These are phyloP conservation scores for Herpotrichia juniperi DNA, from an alignment of 2,329 filamentous ascomycete species.

Conservation along the genomic window DNA sequence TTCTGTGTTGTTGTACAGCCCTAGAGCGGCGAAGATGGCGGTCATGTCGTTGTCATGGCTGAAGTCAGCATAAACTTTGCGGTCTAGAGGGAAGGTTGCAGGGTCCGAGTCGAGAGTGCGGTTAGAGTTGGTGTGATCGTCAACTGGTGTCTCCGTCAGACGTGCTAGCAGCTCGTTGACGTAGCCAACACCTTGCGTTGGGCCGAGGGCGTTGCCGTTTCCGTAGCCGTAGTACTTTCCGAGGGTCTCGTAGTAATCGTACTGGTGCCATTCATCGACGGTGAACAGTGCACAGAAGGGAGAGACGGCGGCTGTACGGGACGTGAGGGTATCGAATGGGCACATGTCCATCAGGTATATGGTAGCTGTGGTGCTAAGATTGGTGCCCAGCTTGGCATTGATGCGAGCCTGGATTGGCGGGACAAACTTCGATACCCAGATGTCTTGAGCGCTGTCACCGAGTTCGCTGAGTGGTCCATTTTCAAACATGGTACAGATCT, in stretches of 20 bases:
- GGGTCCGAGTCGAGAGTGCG: constrained; percentile 72
- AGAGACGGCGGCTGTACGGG: constrained; percentile 61
- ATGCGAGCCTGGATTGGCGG: constrained; percentile 72
- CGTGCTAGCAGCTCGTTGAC: constrained; percentile 87
- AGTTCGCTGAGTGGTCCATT: constrained; percentile 58
- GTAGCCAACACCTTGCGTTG: constrained; percentile 86
- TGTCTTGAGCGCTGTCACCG: constrained; percentile 56
- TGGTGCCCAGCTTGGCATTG: constrained; percentile 72
- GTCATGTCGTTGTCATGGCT: constrained; percentile 90
- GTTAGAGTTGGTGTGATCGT: constrained; percentile 78
- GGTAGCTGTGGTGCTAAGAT: constrained; percentile 67
- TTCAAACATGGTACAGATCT: constrained; percentile 74
- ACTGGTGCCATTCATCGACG: constrained; percentile 73
- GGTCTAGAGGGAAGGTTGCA: constrained; percentile 73
- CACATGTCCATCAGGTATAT: constrained; percentile 87
- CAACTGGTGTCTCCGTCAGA: constrained; percentile 71
- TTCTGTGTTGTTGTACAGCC: constrained; percentile 72
- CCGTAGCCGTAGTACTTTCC: constrained; percentile 86
- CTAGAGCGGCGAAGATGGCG: constrained; percentile 75
- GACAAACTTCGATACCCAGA: constrained; percentile 70
- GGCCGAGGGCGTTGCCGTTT: constrained; percentile 76
- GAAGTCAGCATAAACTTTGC: constrained; percentile 82
- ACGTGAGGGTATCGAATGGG: constrained; percentile 78
- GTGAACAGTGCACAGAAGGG: constrained; percentile 80
- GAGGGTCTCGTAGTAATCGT: constrained; percentile 81